phyloP scores from a whole-genome alignment of 1,284 basidiomycete genomes.

The Cerioporus squamosus region DNA sequence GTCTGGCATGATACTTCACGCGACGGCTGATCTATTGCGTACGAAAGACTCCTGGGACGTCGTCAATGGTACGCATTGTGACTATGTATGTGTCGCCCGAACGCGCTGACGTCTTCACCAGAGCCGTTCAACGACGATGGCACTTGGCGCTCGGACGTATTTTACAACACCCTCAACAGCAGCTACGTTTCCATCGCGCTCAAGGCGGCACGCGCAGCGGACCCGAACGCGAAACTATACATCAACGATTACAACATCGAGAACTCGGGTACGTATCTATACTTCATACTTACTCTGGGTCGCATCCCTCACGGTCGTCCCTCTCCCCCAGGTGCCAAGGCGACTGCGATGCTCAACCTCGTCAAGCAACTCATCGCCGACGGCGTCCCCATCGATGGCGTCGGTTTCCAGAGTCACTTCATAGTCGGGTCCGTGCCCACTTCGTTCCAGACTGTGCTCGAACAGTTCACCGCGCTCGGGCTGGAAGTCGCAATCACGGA shows the following conservation, averaged over 20 bases:
- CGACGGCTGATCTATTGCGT: neutral
- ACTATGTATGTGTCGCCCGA: neutral
- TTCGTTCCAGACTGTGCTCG: constrained; percentile 44
- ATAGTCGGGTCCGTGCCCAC: constrained; percentile 51
- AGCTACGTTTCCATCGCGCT: constrained; percentile 50
- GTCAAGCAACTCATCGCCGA: constrained; percentile 45
- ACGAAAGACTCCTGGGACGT: constrained; percentile 40
- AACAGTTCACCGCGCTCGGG: constrained; percentile 51
- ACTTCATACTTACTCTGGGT: too few species aligned
- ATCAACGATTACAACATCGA: constrained; percentile 62
- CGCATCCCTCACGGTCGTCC: too few species aligned
- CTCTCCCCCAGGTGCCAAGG: too few species aligned
- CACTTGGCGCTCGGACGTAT: constrained; percentile 51
- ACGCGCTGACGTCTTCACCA: constrained; percentile 5
- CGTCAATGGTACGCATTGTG: constrained; percentile 36
- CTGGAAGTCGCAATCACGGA: constrained; percentile 61
- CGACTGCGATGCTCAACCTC: constrained; percentile 49
- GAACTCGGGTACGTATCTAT: too few species aligned
- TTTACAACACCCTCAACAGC: constrained; percentile 50
- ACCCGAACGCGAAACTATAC: constrained; percentile 43
- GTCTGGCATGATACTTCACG: too few species aligned
- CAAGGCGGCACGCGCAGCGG: constrained; percentile 48
- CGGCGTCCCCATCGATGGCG: constrained; percentile 51
- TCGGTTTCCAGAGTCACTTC: constrained; percentile 56
- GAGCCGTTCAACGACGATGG: constrained; percentile 66